Base-by-base conservation (phyloP, 2,329 filamentous ascomycete species). In the Sporothrix mexicana region DNA sequence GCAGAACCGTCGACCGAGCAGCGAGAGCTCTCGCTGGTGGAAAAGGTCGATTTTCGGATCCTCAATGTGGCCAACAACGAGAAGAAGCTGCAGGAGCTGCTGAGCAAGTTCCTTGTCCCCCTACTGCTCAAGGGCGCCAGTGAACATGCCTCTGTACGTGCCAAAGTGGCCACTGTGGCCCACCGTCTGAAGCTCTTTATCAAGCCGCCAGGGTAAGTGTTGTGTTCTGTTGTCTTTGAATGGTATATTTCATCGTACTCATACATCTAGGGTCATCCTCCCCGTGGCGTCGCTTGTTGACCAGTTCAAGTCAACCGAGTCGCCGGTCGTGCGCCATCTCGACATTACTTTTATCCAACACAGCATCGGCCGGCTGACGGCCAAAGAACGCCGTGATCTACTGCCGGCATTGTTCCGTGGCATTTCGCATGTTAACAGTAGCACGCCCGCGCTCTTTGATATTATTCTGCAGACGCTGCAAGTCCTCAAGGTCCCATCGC, bases 341-440 rank as follows among this genome's bases (percentile, higher is more conserved):
- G 95, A 98, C 81, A 84, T 98, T 55, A 86, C 92, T 20, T 97
- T 97, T 79, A 92, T 98, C 51, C 93, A 97, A 78, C 93, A 97
- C 79, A 96, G 95, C 57, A 78, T 89, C 41, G 80, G 83, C 57
- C 84, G 87, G 2, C 79, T 88, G 25, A 80, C 84, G 45, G 80
- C 83, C 13, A 78, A 85, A 70, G 92, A 95, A 57, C 88, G 93
- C 76, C 87, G 91, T 49, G 88, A 90, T 12, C 83, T 97, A 4
- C 81, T 98, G n/a, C 90, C 93, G 1, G 86, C 88, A 2, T 82
- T 94, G 10, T 82, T 95, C 17, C 85, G 87, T 75, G 92, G 91
- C 10, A 91, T 97, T 61, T 85, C 88, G 2, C 84, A 84, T 25
- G 88, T 90, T 76, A 85, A 86, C 80, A 83, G 69, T 82, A 80